phyloP scores from a whole-genome alignment of 1,284 basidiomycete genomes.

The Takashimella koratensis region DNA sequence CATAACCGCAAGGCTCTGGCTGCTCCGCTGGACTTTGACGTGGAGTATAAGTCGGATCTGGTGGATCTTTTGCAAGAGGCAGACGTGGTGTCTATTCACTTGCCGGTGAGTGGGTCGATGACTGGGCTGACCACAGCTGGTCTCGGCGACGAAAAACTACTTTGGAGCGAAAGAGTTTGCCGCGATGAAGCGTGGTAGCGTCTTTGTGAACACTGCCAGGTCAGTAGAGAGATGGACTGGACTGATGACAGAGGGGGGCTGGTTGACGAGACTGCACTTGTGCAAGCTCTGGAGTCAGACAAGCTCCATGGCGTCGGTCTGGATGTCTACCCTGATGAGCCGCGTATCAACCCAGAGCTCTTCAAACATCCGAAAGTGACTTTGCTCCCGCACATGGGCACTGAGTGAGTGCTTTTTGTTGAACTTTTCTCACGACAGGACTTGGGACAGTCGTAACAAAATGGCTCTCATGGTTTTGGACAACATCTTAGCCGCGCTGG shows the following conservation, averaged over 20 bases:
- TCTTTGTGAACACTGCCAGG: slow-evolving; percentile 81
- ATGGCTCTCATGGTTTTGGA: slow-evolving; percentile 31
- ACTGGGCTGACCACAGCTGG: slow-evolving; percentile 25
- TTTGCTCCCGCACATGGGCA: slow-evolving; percentile 29
- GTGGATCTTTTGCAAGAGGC: slow-evolving; percentile 65
- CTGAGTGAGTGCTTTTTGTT: slow-evolving; percentile 15
- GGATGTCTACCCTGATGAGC: slow-evolving; percentile 52
- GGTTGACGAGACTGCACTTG: slow-evolving; percentile 76
- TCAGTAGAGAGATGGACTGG: background rate
- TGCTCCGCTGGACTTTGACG: slow-evolving; percentile 53
- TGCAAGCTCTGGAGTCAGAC: slow-evolving; percentile 70
- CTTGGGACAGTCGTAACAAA: slow-evolving; percentile 28
- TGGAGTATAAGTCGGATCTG: slow-evolving; percentile 62
- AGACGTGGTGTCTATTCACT: slow-evolving; percentile 61
- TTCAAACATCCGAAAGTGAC: slow-evolving; percentile 22
- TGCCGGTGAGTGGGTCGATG: slow-evolving; percentile 23
- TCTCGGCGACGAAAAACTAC: slow-evolving; percentile 64
- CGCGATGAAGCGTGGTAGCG: slow-evolving; percentile 66
- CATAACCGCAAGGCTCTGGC: slow-evolving; percentile 63
- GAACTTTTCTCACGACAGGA: slow-evolving; percentile 20
- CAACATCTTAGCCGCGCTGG: slow-evolving; percentile 25
- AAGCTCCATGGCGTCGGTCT: slow-evolving; percentile 74
- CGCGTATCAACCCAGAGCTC: slow-evolving; percentile 21
- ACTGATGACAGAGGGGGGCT: slow-evolving; percentile 60
- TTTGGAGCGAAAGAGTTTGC: slow-evolving; percentile 71